These are phyloP conservation scores for Bondarzewia mesenterica DNA, from an alignment of 1,284 basidiomycete species.

Conservation along the genomic window DNA sequence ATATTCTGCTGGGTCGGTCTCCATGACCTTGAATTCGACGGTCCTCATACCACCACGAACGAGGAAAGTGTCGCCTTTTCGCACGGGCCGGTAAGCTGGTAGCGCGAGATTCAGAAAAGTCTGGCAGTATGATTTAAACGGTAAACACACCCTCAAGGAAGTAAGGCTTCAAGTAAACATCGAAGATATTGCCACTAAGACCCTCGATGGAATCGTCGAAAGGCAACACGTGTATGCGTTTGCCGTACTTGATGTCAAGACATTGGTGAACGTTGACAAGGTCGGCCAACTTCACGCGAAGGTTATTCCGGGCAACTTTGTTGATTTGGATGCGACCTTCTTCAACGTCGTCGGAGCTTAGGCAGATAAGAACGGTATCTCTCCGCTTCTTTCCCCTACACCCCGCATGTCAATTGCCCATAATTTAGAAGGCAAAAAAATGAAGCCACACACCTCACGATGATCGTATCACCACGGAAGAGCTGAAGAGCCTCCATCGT, in stretches of 20 bases:
- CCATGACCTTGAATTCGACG: conserved; percentile 98
- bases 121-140: not conserved
- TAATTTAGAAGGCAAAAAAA: not conserved
- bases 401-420: conserved; percentile 2
- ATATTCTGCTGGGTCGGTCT: conserved; percentile 92
- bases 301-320: conserved; percentile 98
- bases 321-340: conserved; percentile 98
- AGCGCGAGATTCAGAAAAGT: not conserved
- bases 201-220: conserved; percentile 99
- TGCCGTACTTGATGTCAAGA: conserved; percentile 98
- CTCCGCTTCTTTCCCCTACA: conserved; percentile 88
- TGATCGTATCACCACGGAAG: conserved; percentile 93
- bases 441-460: conserved; percentile 60
- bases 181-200: conserved; percentile 96
- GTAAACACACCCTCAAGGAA: conserved; percentile 82
- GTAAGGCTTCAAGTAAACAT: conserved; percentile 98
- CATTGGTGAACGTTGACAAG: conserved; percentile 94
- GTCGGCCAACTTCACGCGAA: conserved; percentile 96
- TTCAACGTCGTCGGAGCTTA: conserved; percentile 93
- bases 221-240: conserved; percentile 93
- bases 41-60: conserved; percentile 96
- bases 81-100: conserved; percentile 84
- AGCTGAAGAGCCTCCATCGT: conserved; percentile 95
- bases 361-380: conserved; percentile 92
- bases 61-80: conserved; percentile 98